phyloP scores from a whole-genome alignment of 495 filamentous ascomycete species.

The Penicillium samsonianum region DNA sequence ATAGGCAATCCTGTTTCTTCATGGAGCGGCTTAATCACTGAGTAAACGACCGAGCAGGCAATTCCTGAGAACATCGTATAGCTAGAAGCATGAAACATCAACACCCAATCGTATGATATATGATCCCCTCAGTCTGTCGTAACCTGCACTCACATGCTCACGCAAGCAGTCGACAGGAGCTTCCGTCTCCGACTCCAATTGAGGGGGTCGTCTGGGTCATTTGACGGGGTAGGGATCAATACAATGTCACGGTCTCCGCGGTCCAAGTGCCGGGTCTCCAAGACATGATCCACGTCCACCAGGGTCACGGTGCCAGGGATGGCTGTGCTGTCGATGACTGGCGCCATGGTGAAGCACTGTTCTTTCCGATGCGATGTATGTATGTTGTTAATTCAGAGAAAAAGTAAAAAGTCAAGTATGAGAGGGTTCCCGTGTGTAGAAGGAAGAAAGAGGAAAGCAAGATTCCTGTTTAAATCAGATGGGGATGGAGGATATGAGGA shows the following conservation, averaged over 20 bases:
- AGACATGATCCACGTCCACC: constrained; percentile 53
- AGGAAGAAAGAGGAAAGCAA: too few relatives aligned
- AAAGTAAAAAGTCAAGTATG: background rate
- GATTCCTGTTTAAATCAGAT: too few relatives aligned
- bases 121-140: background rate
- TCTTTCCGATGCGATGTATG: background rate
- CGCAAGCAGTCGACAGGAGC: constrained; percentile 51
- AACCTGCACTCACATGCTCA: constrained; percentile 38
- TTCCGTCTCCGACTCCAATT: constrained; percentile 62
- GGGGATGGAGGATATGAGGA: too few relatives aligned
- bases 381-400: background rate
- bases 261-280: constrained; percentile 45
- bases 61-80: constrained; percentile 65
- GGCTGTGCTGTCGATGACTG: constrained; percentile 39
- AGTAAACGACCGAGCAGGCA: constrained; percentile 60
- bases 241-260: constrained; percentile 52
- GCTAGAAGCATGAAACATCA: constrained; percentile 17
- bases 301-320: constrained; percentile 58
- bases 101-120: background rate
- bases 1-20: constrained; percentile 56
- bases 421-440: too few relatives aligned
- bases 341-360: constrained; percentile 27
- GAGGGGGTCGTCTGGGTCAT: constrained; percentile 61
- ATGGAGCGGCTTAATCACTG: constrained; percentile 59
- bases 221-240: constrained; percentile 59